phyloP scores from a whole-genome alignment of 306 rosid genomes.

The Ceratonia siliqua region DNA sequence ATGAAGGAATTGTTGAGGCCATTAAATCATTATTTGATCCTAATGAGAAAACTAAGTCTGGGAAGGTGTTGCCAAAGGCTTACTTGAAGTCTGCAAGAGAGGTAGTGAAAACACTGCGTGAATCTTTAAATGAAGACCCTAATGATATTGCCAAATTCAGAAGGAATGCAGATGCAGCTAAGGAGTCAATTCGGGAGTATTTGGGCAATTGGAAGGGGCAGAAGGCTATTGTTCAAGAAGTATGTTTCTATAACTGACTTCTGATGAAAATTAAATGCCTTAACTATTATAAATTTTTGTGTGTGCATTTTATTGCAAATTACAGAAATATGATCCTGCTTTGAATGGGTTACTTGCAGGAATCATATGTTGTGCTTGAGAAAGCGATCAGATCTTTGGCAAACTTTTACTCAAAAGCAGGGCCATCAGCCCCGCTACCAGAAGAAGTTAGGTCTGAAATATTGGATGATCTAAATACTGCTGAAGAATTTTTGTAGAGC shows the following conservation, averaged over 20 bases:
- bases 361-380: slow-evolving; percentile 72
- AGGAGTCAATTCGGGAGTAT: slow-evolving; percentile 83
- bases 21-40: slow-evolving; percentile 72
- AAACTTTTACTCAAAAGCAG: slow-evolving; percentile 78
- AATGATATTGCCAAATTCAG: slow-evolving; percentile 70
- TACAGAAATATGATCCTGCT: slow-evolving; percentile 26
- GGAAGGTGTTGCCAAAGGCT: slow-evolving; percentile 84
- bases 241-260: slow-evolving; percentile 38
- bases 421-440: slow-evolving; percentile 82
- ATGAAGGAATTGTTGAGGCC: slow-evolving; percentile 60
- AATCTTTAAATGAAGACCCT: slow-evolving; percentile 69
- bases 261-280: slow-evolving; percentile 2
- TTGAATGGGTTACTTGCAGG: slow-evolving; percentile 52
- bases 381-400: slow-evolving; percentile 87
- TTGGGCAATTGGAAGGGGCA: slow-evolving; percentile 85
- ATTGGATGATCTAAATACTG: slow-evolving; percentile 61
- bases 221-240: slow-evolving; percentile 63
- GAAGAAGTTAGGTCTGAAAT: slow-evolving; percentile 72
- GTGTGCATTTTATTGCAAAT: background rate
- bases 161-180: slow-evolving; percentile 92
- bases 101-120: slow-evolving; percentile 80
- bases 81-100: slow-evolving; percentile 81
- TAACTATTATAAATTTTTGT: background rate
- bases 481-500: slow-evolving; percentile 63
- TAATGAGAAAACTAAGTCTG: slow-evolving; percentile 68